A percentile compares a stretch with the other conserved stretches of the same genome.
Evolutionary conservation across 352 stramenopile genomes (phyloP).

Genomic region (Pythium coloratum): DNA sequence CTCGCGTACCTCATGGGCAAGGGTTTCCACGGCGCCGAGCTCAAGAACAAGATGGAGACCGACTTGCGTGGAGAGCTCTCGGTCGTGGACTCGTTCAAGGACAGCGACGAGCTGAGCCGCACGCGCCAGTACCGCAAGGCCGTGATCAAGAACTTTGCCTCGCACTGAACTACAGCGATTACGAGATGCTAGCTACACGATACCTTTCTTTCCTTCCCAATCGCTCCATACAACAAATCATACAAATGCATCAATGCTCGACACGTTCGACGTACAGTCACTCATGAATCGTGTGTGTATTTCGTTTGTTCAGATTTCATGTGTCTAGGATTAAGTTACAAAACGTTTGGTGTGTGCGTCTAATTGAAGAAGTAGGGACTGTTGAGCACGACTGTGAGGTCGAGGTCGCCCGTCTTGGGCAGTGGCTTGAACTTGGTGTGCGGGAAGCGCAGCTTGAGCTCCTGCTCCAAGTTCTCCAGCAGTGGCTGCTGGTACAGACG

Average conservation of each 20-base stretch:
- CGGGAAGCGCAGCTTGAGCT: constrained; percentile 95
- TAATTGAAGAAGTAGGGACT: constrained; percentile 99
- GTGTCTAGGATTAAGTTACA: constrained; percentile 30
- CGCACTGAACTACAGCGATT: constrained; percentile 37
- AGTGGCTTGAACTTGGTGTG: constrained; percentile 94
- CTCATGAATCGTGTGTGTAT: neutral
- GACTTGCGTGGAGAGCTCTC: constrained; percentile 82
- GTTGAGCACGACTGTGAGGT: constrained; percentile 94
- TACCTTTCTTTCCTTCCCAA: no score
- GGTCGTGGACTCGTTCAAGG: constrained; percentile 63
- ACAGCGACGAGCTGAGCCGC: constrained; percentile 62
- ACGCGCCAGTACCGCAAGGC: constrained; percentile 71
- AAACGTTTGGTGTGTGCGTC: constrained; percentile 18
- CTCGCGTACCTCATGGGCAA: constrained; percentile 94
- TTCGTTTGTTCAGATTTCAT: neutral
- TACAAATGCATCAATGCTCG: no score
- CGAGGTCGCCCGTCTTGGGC: constrained; percentile 91
- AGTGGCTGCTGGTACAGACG: constrained; percentile 97
- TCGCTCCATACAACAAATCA: no score
- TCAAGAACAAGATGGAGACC: constrained; percentile 85
- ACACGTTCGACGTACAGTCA: no score
- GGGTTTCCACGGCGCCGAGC: constrained; percentile 53
- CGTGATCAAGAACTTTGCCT: constrained; percentile 74
- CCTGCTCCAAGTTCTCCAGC: constrained; percentile 93
- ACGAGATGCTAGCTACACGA: no score